These are phyloP conservation scores for Amanita pallidorosea DNA, from an alignment of 768 basidiomycete genomes.

Conservation along the genomic window DNA sequence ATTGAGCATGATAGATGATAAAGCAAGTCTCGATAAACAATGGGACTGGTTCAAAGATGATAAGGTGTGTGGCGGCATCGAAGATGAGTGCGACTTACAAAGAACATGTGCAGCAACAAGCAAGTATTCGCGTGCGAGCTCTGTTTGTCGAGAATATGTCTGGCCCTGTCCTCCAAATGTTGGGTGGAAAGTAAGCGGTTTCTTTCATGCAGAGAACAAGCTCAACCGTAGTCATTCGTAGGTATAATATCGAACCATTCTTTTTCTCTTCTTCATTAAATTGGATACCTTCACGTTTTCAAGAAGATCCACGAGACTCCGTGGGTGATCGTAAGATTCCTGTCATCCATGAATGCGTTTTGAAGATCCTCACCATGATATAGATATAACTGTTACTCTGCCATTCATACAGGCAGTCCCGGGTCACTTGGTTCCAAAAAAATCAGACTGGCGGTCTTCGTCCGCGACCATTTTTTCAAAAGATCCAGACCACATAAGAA, in stretches of 20 bases:
- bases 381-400: slow-evolving; percentile 49
- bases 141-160: slow-evolving; percentile 45
- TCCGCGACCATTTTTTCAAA: slow-evolving; percentile 6
- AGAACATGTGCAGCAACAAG: not conserved
- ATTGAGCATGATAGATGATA: slow-evolving; percentile 11
- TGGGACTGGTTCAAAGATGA: slow-evolving; percentile 26
- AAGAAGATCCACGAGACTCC: slow-evolving; percentile 30
- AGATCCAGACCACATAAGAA: not conserved
- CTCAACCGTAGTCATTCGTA: slow-evolving; percentile 7
- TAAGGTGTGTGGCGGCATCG: slow-evolving; percentile 19
- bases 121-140: slow-evolving; percentile 35
- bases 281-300: slow-evolving; percentile 60
- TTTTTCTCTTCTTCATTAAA: slow-evolving; percentile 57
- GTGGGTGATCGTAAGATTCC: slow-evolving; percentile 41
- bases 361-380: not conserved
- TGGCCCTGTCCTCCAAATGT: slow-evolving; percentile 45
- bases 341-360: not conserved
- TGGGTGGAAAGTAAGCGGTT: slow-evolving; percentile 38
- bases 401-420: slow-evolving; percentile 39
- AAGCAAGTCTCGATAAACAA: slow-evolving; percentile 15
- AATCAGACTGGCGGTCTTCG: slow-evolving; percentile 8
- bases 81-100: not conserved
- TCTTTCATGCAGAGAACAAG: not conserved
- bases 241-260: slow-evolving; percentile 54
- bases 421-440: slow-evolving; percentile 11